Evolutionary conservation across 805 yeast species (phyloP).

Genomic region (Saccharomycopsis babjevae): DNA sequence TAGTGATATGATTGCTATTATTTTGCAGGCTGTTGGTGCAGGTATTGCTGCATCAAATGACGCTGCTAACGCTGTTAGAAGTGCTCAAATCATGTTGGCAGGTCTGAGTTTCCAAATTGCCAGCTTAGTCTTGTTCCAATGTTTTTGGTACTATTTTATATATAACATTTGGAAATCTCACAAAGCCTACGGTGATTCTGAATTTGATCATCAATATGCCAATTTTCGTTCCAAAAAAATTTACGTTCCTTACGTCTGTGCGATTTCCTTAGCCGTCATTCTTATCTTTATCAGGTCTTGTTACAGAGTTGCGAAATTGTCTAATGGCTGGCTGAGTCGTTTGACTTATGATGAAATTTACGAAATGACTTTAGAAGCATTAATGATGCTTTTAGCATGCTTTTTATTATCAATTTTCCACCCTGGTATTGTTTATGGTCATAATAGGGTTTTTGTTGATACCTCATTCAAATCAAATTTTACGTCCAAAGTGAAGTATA

Average conservation of each 20-base stretch:
- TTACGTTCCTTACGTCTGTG: neutral
- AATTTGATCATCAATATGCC: constrained; percentile 28
- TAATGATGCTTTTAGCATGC: constrained; percentile 48
- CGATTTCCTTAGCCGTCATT: constrained; percentile 34
- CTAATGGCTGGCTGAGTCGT: constrained; percentile 60
- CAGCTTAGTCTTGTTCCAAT: constrained; percentile 51
- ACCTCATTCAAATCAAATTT: neutral
- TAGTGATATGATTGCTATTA: constrained; percentile 54
- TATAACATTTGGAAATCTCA: constrained; percentile 25
- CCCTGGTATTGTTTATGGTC: constrained; percentile 49
- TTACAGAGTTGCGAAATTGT: constrained; percentile 61
- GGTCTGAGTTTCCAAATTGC: constrained; percentile 71
- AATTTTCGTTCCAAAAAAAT: constrained; percentile 18
- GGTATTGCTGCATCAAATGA: constrained; percentile 45
- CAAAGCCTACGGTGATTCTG: constrained; percentile 6
- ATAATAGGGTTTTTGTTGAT: neutral
- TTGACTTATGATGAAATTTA: constrained; percentile 51
- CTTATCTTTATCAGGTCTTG: constrained; percentile 56
- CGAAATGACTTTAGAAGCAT: constrained; percentile 48
- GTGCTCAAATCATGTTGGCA: constrained; percentile 62
- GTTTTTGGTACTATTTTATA: constrained; percentile 39
- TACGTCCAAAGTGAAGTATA: neutral
- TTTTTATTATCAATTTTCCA: constrained; percentile 30
- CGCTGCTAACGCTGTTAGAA: constrained; percentile 22
- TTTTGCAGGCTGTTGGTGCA: constrained; percentile 70